Percentiles rank a stretch among this genome's conserved stretches.
These are phyloP conservation scores for Floccularia luteovirens DNA, from an alignment of 768 basidiomycete genomes.

Conservation along the genomic window DNA sequence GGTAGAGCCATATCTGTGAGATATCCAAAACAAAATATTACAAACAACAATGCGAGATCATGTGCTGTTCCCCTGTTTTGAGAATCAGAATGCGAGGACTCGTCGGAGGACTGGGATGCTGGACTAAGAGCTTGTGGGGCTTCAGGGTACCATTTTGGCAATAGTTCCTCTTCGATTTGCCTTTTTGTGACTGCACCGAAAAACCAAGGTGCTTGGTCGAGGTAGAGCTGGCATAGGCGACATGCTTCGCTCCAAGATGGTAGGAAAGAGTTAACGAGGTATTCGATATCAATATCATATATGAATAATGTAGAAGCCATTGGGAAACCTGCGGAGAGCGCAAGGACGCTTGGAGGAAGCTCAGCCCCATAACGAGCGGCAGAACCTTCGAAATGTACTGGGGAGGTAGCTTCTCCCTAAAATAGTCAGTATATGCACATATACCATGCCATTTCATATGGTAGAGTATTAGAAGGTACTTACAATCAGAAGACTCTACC, in stretches of 20 bases:
- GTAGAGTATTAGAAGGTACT: constrained; percentile 10
- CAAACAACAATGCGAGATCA: constrained; percentile 55
- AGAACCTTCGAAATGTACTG: neutral
- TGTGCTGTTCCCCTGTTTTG: constrained; percentile 31
- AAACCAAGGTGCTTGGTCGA: constrained; percentile 78
- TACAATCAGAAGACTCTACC: constrained; percentile 57
- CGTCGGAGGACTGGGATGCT: neutral
- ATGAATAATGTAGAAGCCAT: constrained; percentile 26
- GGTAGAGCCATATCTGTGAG: constrained; percentile 48
- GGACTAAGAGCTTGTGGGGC: constrained; percentile 20
- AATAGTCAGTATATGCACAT: neutral
- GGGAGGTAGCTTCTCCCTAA: constrained; percentile 4
- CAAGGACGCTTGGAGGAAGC: constrained; percentile 15
- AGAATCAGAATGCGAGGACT: neutral
- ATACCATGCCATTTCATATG: neutral
- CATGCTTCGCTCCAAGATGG: constrained; percentile 53
- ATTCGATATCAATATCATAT: constrained; percentile 30
- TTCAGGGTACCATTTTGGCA: constrained; percentile 62
- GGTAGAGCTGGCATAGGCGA: constrained; percentile 58
- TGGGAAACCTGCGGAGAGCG: constrained; percentile 36
- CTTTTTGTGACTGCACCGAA: constrained; percentile 60
- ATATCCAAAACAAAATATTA: constrained; percentile 57
- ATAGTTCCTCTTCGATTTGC: constrained; percentile 56
- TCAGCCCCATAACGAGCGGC: constrained; percentile 6
- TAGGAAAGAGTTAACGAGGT: constrained; percentile 40